These are phyloP conservation scores for Pythium dissotocum DNA, from an alignment of 352 stramenopile genomes.

Conservation along the genomic window DNA sequence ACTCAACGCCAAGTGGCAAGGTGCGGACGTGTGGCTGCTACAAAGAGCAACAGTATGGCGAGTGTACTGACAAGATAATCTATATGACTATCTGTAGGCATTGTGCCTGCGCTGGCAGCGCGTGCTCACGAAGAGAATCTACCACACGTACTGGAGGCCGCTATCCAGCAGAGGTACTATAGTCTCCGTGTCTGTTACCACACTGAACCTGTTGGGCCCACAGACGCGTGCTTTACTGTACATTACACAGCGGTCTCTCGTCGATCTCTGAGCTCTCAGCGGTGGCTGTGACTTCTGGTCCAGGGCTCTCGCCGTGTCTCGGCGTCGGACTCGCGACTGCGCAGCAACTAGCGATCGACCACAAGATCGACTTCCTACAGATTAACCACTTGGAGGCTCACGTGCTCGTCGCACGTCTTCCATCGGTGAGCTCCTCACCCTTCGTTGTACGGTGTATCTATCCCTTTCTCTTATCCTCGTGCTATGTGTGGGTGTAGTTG, in stretches of 20 bases:
- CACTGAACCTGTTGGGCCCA: neutral
- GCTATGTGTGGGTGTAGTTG: conserved; percentile 22
- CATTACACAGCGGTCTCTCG: conserved; percentile 49
- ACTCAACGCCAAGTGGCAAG: conserved; percentile 84
- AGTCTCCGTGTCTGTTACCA: neutral
- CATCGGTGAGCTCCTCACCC: conserved; percentile 37
- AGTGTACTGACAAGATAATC: neutral
- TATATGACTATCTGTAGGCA: conserved; percentile 49
- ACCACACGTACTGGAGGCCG: conserved; percentile 91
- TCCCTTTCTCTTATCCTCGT: neutral
- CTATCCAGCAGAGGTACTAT: conserved; percentile 85
- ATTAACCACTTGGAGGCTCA: conserved; percentile 99
- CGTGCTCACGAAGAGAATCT: conserved; percentile 95
- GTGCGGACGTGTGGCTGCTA: conserved; percentile 23
- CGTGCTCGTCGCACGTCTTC: conserved; percentile 93
- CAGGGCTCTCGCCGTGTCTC: conserved; percentile 97
- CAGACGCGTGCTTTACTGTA: neutral
- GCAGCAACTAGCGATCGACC: conserved; percentile 80
- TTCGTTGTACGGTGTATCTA: neutral
- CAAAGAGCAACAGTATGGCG: neutral
- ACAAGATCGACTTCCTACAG: conserved; percentile 93
- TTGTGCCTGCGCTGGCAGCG: conserved; percentile 95
- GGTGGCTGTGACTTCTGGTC: conserved; percentile 95
- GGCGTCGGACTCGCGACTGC: conserved; percentile 90
- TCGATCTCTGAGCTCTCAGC: conserved; percentile 89